These are phyloP conservation scores for Gynandropsis gynandra DNA, from an alignment of 345 rosid species.

Conservation along the genomic window DNA sequence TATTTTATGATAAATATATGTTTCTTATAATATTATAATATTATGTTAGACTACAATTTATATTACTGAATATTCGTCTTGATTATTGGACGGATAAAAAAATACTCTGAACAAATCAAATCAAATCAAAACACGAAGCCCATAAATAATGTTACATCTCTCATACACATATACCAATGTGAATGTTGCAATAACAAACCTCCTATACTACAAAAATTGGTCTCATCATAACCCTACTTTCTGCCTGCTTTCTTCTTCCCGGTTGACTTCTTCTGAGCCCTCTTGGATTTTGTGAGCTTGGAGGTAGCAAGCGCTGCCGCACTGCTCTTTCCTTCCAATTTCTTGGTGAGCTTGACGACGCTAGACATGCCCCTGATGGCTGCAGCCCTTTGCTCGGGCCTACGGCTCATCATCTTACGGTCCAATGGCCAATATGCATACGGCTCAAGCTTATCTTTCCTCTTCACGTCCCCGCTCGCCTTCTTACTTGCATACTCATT, in stretches of 20 bases:
- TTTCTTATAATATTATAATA: too few relatives aligned
- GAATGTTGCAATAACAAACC: too few relatives aligned
- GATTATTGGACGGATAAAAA: too few relatives aligned
- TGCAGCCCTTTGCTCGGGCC: conserved; percentile 79
- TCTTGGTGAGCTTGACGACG: conserved; percentile 69
- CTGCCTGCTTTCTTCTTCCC: conserved; percentile 23
- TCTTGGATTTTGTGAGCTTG: conserved; percentile 23
- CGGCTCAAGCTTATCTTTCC: conserved; percentile 89
- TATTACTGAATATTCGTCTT: too few relatives aligned
- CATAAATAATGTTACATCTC: too few relatives aligned
- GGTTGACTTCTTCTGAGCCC: conserved; percentile 24
- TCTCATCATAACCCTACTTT: too few relatives aligned
- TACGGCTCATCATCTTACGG: conserved; percentile 91
- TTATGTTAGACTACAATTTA: too few relatives aligned
- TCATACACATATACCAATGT: too few relatives aligned
- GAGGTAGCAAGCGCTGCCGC: conserved; percentile 29
- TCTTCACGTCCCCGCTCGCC: conserved; percentile 76
- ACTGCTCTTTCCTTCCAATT: conserved; percentile 62
- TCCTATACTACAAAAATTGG: too few relatives aligned
- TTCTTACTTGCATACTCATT: conserved; percentile 80
- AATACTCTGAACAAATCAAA: too few relatives aligned
- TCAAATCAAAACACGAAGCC: too few relatives aligned
- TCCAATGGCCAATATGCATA: conserved; percentile 98
- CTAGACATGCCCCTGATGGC: conserved; percentile 88
- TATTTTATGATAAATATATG: too few relatives aligned